phyloP scores from a whole-genome alignment of 2,329 filamentous ascomycete species.

The Pseudodiploospora longispora region DNA sequence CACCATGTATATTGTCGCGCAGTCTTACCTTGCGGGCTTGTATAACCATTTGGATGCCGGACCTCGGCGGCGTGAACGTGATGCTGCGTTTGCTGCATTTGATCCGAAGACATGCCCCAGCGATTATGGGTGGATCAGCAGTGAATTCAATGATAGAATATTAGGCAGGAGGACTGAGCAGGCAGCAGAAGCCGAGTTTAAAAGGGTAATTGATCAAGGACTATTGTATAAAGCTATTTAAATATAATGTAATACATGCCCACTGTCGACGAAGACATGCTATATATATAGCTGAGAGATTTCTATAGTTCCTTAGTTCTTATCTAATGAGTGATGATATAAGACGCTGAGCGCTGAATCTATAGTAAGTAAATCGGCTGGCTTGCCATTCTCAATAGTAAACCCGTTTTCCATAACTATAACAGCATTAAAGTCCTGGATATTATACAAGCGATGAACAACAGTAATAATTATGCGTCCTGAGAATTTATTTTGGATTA shows the following conservation, averaged over 20 bases:
- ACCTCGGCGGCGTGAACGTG: constrained; percentile 5
- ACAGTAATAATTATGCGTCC: not conserved
- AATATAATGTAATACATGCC: no score
- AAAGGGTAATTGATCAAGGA: not conserved
- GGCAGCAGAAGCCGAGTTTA: constrained; percentile 5
- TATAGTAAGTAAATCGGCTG: no score
- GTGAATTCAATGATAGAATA: constrained; percentile 6
- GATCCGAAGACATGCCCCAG: constrained; percentile 7
- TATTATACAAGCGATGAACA: not conserved
- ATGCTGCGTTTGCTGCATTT: constrained; percentile 5
- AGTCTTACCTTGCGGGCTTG: constrained; percentile 4
- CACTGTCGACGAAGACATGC: no score
- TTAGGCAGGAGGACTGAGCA: constrained; percentile 5
- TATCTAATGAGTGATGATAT: no score
- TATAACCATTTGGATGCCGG: constrained; percentile 7
- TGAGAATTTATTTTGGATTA: not conserved
- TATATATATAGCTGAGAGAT: no score
- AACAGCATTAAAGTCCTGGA: no score
- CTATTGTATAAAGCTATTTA: no score
- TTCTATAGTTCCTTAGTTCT: no score
- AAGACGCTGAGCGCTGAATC: no score
- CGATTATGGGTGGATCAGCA: constrained; percentile 10
- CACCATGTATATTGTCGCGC: constrained; percentile 3
- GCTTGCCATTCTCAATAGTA: no score
- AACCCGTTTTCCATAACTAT: no score